Percentiles rank a stretch among this genome's conserved stretches.
Evolutionary conservation across 768 basidiomycete genomes (phyloP).

Genomic region (Lentinula raphanica): DNA sequence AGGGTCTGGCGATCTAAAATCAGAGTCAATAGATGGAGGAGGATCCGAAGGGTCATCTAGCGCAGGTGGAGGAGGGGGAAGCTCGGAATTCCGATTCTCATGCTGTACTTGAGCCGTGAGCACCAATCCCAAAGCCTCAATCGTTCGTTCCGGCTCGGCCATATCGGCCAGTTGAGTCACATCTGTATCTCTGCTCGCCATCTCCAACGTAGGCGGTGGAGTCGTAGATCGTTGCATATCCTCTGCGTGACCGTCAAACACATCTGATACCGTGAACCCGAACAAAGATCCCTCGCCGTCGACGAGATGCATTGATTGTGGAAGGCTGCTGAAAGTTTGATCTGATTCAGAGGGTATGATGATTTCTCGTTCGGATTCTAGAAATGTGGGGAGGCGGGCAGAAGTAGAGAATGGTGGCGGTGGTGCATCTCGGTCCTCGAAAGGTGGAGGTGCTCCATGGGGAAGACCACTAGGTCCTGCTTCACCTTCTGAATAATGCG

Average conservation of each 20-base stretch:
- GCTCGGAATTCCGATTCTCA: slow-evolving; percentile 23
- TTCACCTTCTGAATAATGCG: slow-evolving; percentile 64
- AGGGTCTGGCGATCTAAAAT: slow-evolving; percentile 52
- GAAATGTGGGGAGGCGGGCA: slow-evolving; percentile 61
- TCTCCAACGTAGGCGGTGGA: slow-evolving; percentile 74
- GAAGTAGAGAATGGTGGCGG: slow-evolving; percentile 74
- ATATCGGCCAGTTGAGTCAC: slow-evolving; percentile 61
- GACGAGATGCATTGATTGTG: slow-evolving; percentile 32
- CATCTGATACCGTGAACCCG: slow-evolving; percentile 65
- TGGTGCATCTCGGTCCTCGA: slow-evolving; percentile 78
- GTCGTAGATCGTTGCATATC: slow-evolving; percentile 58
- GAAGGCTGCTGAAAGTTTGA: slow-evolving; percentile 31
- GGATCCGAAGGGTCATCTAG: slow-evolving; percentile 87
- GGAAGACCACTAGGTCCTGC: slow-evolving; percentile 73
- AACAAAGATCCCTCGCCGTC: slow-evolving; percentile 74
- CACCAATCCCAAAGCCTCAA: slow-evolving; percentile 55
- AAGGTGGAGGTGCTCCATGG: slow-evolving; percentile 70
- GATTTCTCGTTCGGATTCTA: slow-evolving; percentile 76
- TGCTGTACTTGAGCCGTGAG: slow-evolving; percentile 46
- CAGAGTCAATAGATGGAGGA: slow-evolving; percentile 83
- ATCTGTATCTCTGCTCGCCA: slow-evolving; percentile 67
- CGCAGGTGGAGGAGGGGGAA: slow-evolving; percentile 74
- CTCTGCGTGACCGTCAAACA: slow-evolving; percentile 79
- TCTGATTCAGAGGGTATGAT: slow-evolving; percentile 50
- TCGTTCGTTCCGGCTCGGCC: slow-evolving; percentile 44